Base-by-base conservation (phyloP, 345 rosid species). In the Lepidium didymum region DNA sequence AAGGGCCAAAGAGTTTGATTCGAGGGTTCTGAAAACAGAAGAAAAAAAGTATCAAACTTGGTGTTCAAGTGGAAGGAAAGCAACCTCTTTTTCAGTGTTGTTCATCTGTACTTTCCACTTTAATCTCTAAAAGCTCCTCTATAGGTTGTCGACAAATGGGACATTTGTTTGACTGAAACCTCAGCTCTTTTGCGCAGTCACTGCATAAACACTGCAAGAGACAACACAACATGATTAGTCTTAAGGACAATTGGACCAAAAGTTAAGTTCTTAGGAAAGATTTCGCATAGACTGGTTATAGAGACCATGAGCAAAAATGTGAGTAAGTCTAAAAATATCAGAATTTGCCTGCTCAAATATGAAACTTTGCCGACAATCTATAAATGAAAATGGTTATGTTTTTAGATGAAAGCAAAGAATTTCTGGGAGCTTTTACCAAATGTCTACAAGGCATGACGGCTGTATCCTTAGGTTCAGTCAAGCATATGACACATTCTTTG, bases 81-180 rank as follows among this genome's bases (percentile, higher is more conserved):
- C 64, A 67, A 74, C 73, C 73, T 60, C 57, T 67, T 54, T 36
- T 81, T 76, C 54, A 62, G 31, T 33, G 64, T 61, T 46, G 85
- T 27, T 64, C 81, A 78, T 76, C 67, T 58, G 50, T 72, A 46
- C 50, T 75, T 29, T 70, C 81, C 74, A 90, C 75, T 80, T 89
- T 90, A 86, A 88, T 89, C 87, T 86, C 87, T 63, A 91, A 79
- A 64, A 91, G 89, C 73, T 83, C 84, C 23, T 78, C 79, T 12
- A 91, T 91, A 11, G 92, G 85, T 61, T 94, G 88, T 12, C 97
- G 87, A 73, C 99, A 94, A 61, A 94, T 87, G 13, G 97, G 97
- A 73, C 97, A 91, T 70, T 86, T 91, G 64, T 87, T 88, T 52
- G 99, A 82, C 74, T 78, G 97, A 69, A 83, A 81, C 78, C 87